Evolutionary conservation across 176 grass and related monocot genomes (phyloP), one percentile per base, ranked within the genome.

Genomic region (Oryza brachyantha): DNA sequence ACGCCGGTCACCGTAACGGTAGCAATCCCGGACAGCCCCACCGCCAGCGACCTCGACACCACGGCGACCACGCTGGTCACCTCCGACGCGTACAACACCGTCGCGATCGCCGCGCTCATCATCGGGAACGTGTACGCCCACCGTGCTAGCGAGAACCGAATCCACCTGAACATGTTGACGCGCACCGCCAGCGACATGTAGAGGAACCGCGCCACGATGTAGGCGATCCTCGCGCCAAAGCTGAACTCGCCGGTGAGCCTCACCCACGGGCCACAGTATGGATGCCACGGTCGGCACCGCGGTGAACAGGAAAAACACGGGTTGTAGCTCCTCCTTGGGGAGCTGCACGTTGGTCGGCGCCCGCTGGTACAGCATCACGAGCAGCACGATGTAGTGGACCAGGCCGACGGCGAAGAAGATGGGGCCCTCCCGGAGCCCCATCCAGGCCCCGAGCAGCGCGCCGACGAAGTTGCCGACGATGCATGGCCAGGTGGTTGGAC

Each of bases 101-200:
- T 85, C 3, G 88, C 83, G 35, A 97, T 39, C 41, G 90, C 90
- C 8, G 83, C 82, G 40, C 82, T 79, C 0, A 90, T 91, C 76
- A 97, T 79, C 32, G 93, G 93, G 59, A 97, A 90, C 25, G 90
- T 88, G 88, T 97, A 97, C 4, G 93, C 90, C 93, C 93, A 97
- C 93, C 93, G 93, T 7, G 90, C 83, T 43, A 93, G 55, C n/a
- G 85, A 86, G 83, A 97, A 97, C n/a, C 77, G 10, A 50, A 90
- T 83, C 19, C 75, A 85, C 1, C 84, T 29, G 83, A 93, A 84
- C 64, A 78, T 1, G 77, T 83, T 84, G 85, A 82, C 48, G 8
- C 91, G 82, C 11, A 82, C 80, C 1, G 73, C 93, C 80, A 97
- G 60, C 4, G 87, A 90, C 54, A 67, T 62, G 55, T 90, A 97